Base-by-base conservation (phyloP, 371 early-diverging fungal species). In the Encephalitozoon cuniculi region DNA sequence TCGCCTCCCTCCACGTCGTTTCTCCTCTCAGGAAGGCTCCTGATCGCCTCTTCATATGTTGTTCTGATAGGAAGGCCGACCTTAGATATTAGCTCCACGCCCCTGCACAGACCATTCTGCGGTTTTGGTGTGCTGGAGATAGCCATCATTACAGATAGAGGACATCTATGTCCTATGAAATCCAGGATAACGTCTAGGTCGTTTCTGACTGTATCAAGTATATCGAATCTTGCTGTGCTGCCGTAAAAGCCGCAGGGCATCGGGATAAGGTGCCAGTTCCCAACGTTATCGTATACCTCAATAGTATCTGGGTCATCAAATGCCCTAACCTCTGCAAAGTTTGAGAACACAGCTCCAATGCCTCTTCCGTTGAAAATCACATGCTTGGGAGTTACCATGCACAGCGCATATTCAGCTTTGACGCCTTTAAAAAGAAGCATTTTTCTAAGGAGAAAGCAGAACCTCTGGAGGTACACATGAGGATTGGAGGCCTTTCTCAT, bases 181-280 rank as follows among this genome's bases (percentile, higher is more conserved):
- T 32, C 34, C 34, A 59, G 15, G 11, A 34, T 15, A 30, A 12
- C 4, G 34, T 21, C 59, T 6, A 59, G 11, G 7, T 34, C 37
- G 34, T 59, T 59, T 34, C 21, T 18, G 11, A 59, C 11, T 15
- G 59, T 59, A 34, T 59, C 28, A 9, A 59, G 15, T 32, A 59
- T 37, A 15, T 59, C 59, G 34, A 59, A 34, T 28, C 59, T 59
- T 30, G 59, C 30, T 0, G 34, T 18, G 11, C 18, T 28, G 12
- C 37, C 28, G 0, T 59, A 0, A 1, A 59, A 32, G 30, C 12
- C 18, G 12, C 59, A 59, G 34, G 34, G n/a, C 21, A 74, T 0
- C 5, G 74, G 74, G 28, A 74, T 32, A 4, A 66, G 9, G 53
- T 66, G 40, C 74, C 74, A 74, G 21, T 65, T 52, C 4, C 54